Evolutionary conservation across 2,329 filamentous ascomycete genomes (phyloP).

Genomic region (Fusarium globosum): DNA sequence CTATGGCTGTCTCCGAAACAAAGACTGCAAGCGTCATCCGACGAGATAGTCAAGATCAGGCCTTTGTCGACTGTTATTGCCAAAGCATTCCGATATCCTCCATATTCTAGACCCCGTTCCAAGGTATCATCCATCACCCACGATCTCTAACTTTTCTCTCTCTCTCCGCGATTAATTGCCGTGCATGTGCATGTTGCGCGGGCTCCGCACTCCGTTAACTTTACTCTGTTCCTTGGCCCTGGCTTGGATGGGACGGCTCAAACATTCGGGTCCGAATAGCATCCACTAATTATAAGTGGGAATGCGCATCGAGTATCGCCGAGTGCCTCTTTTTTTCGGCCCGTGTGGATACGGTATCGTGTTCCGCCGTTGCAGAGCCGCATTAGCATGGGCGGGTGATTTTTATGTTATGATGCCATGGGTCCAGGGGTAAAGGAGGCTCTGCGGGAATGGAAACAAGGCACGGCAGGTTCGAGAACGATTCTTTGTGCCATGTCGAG

Average conservation of each 20-base stretch:
- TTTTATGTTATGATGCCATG: not conserved
- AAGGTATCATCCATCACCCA: slow-evolving; percentile 13
- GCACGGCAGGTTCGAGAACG: not conserved
- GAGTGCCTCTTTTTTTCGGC: slow-evolving; percentile 24
- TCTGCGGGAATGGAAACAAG: slow-evolving; percentile 19
- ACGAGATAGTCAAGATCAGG: slow-evolving; percentile 9
- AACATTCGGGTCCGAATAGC: slow-evolving; percentile 28
- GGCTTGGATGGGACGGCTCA: slow-evolving; percentile 6
- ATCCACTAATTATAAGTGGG: slow-evolving; percentile 15
- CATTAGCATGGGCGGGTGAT: slow-evolving; percentile 19
- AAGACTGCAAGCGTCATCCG: slow-evolving; percentile 12
- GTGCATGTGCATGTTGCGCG: slow-evolving; percentile 6
- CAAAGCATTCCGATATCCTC: slow-evolving; percentile 15
- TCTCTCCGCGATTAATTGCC: slow-evolving; percentile 21
- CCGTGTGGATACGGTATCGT: slow-evolving; percentile 26
- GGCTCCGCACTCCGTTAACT: slow-evolving; percentile 10
- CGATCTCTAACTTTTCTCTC: slow-evolving; percentile 3
- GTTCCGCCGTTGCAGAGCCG: slow-evolving; percentile 31
- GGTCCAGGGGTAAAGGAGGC: slow-evolving; percentile 25
- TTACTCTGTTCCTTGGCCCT: not conserved
- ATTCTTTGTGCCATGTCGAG: not conserved
- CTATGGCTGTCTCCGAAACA: not conserved
- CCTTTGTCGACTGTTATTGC: slow-evolving; percentile 17
- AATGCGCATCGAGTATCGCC: slow-evolving; percentile 24
- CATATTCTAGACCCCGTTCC: slow-evolving; percentile 17